phyloP scores from a whole-genome alignment of 208 protist species.

The Acanthamoeba polyphaga region DNA sequence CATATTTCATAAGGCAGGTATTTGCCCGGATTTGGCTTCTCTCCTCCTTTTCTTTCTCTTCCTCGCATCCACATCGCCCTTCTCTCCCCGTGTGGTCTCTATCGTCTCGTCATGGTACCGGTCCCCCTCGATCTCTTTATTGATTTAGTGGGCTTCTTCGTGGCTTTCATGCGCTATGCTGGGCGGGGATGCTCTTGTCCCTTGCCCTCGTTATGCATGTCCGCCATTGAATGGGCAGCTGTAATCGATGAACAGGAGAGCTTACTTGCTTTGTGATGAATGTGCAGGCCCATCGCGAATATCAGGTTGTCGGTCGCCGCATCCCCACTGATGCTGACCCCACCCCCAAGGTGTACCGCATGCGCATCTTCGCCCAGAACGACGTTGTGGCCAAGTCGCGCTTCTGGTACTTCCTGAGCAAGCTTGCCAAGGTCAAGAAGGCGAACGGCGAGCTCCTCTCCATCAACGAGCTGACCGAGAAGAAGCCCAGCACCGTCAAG shows the following conservation, averaged over 20 bases:
- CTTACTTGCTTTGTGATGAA: background rate
- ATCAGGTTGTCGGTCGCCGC: slow-evolving; percentile 96
- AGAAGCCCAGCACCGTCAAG: slow-evolving; percentile 95
- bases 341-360: slow-evolving; percentile 98
- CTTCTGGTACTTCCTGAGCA: slow-evolving; percentile 99
- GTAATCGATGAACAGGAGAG: no score
- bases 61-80: slow-evolving; percentile 43
- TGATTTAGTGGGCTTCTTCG: background rate
- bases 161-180: background rate
- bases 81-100: background rate
- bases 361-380: slow-evolving; percentile 99
- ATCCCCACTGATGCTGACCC: slow-evolving; percentile 94
- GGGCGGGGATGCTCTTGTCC: background rate
- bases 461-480: slow-evolving; percentile 96
- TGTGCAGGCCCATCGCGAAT: slow-evolving; percentile 89
- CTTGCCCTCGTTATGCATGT: background rate
- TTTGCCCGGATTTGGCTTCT: background rate
- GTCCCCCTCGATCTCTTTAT: background rate
- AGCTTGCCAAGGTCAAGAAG: slow-evolving; percentile 99
- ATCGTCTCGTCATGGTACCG: slow-evolving; percentile 35
- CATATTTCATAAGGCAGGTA: background rate
- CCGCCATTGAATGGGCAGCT: no score
- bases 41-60: slow-evolving; percentile 24
- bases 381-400: slow-evolving; percentile 97
- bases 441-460: slow-evolving; percentile 96